Conservation (phyloP, 768 basidiomycete genomes). For the Collybiopsis luxurians region DNA sequence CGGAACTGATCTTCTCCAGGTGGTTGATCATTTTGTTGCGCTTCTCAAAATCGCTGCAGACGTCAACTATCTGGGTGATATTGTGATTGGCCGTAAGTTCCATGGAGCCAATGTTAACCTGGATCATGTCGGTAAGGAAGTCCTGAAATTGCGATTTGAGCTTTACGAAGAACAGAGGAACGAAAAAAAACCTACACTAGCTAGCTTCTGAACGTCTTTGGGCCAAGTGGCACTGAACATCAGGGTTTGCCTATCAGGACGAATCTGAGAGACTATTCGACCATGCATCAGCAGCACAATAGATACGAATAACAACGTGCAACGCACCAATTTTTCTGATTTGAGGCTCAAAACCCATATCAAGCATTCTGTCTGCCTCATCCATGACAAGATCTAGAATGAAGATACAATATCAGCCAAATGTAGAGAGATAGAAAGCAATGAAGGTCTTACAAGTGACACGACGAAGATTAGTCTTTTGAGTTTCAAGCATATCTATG, state of each 20-base stretch:
- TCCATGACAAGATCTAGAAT: constrained; percentile 89
- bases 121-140: constrained; percentile 94
- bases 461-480: constrained; percentile 94
- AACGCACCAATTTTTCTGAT: constrained; percentile 92
- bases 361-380: constrained; percentile 99
- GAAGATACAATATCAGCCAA: too few relatives aligned
- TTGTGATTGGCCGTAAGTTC: constrained; percentile 99
- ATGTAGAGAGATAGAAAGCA: too few relatives aligned
- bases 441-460: constrained; percentile 58
- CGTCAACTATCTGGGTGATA: constrained; percentile 92
- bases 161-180: background rate
- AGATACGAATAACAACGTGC: constrained; percentile 84
- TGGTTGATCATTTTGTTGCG: constrained; percentile 95
- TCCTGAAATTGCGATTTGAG: constrained; percentile 47
- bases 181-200: constrained; percentile 55
- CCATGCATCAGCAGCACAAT: constrained; percentile 99
- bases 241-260: constrained; percentile 96
- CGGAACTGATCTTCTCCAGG: constrained; percentile 92
- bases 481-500: constrained; percentile 97
- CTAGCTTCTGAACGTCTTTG: constrained; percentile 97
- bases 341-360: constrained; percentile 99
- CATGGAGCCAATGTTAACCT: constrained; percentile 99
- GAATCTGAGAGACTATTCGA: constrained; percentile 89
- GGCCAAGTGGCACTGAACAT: constrained; percentile 99
- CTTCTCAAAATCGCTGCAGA: constrained; percentile 98